Evolutionary conservation across 2,329 filamentous ascomycete genomes (phyloP), one percentile per base, ranked within the genome.

Genomic region (Macrophomina phaseolina): DNA sequence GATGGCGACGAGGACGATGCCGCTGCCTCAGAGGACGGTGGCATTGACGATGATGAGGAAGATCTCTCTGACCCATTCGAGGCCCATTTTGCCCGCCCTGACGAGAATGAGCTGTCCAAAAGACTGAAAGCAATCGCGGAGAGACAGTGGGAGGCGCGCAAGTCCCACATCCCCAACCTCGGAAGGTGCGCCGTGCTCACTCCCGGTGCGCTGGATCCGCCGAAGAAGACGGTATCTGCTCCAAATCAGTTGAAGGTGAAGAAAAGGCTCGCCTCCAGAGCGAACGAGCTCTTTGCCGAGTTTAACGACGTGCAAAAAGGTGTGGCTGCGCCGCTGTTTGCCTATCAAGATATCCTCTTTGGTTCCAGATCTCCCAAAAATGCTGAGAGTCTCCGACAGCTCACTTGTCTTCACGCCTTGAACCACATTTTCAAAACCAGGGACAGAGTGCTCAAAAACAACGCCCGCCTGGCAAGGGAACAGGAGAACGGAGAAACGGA

Each of bases 391-490:
- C 77, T 98, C 58, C 88, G 93, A 61, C 87, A 89, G 48, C 81
- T 97, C 62, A 84, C 89, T 16, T 93, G 91, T 71, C 83, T 97
- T 1, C 95, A 99, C 78, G 90, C 90, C 2, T 82, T 98, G 12
- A 98, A 98, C 76, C 95, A 98, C 75, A 84, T 98, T 48, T 89
- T 97, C 79, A 97, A 97, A 78, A 97, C 94, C 1, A 89, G 95
- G 70, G 94, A 98, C 74, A 88, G 89, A 36, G 91, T 98, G 0
- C 87, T 98, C 68, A 98, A 97, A 79, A 96, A 98, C 80, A 98
- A 94, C 74, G 87, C 91, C 64, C 92, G 89, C 70, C 80, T 97
- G 11, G 84, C 90, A 9, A 89, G 89, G 71, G 87, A 90, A 64
- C 84, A 87, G 4, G 85, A 86, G 9, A 84, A 84, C 45, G 81